phyloP scores from a whole-genome alignment of 2,329 filamentous ascomycete species.

The Aureobasidium sp. region DNA sequence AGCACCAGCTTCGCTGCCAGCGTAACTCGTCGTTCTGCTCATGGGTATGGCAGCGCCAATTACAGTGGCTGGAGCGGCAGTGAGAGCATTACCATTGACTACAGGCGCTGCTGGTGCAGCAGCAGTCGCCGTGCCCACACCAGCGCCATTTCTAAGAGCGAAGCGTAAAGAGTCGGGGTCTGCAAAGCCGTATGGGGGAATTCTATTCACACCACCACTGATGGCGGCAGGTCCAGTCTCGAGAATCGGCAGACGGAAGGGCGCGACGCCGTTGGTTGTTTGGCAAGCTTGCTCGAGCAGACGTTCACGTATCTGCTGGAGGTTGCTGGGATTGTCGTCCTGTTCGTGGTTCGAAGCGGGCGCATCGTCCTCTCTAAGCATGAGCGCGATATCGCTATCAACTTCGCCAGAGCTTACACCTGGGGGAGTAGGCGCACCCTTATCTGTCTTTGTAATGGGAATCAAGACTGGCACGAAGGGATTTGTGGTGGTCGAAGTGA shows the following conservation, averaged over 20 bases:
- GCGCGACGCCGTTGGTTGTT: slow-evolving; percentile 23
- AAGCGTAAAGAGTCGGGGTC: slow-evolving; percentile 16
- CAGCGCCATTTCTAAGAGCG: slow-evolving; percentile 16
- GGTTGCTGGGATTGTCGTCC: background rate
- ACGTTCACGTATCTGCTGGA: slow-evolving; percentile 22
- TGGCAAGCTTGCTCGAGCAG: slow-evolving; percentile 31
- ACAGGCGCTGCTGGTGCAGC: slow-evolving; percentile 19
- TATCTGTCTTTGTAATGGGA: slow-evolving; percentile 41
- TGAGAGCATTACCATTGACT: slow-evolving; percentile 18
- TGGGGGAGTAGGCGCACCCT: slow-evolving; percentile 41
- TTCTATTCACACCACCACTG: slow-evolving; percentile 28
- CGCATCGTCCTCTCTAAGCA: slow-evolving; percentile 28
- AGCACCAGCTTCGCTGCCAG: slow-evolving; percentile 20
- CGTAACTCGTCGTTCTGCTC: slow-evolving; percentile 22
- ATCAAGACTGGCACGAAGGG: slow-evolving; percentile 42
- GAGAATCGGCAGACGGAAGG: slow-evolving; percentile 29
- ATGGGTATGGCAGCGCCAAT: slow-evolving; percentile 24
- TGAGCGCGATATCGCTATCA: slow-evolving; percentile 44
- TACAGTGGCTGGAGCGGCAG: slow-evolving; percentile 12
- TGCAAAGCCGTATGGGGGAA: slow-evolving; percentile 28
- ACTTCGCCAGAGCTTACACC: slow-evolving; percentile 37
- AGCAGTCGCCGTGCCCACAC: slow-evolving; percentile 17
- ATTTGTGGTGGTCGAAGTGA: slow-evolving; percentile 25
- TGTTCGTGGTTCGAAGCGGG: slow-evolving; percentile 5
- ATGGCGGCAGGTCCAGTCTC: slow-evolving; percentile 30